These are phyloP conservation scores for Arabidopsis lyrata DNA, from an alignment of 441 rosid genomes.

Conservation along the genomic window DNA sequence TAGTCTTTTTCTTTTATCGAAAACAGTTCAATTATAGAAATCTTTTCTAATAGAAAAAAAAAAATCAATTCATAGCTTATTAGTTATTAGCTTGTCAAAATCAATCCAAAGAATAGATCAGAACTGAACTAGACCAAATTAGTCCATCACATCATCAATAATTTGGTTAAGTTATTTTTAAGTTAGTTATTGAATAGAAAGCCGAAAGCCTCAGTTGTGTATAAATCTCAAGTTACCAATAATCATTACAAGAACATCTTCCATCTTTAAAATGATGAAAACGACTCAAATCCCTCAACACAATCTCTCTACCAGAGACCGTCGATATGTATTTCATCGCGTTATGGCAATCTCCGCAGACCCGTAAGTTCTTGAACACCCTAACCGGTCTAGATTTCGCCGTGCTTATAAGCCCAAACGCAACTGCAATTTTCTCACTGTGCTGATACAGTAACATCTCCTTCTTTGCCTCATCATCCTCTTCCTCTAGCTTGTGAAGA, in stretches of 20 bases:
- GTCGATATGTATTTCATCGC: conserved; percentile 56
- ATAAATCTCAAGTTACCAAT: conserved; percentile 50
- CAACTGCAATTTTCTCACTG: conserved; percentile 72
- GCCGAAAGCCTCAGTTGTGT: background rate
- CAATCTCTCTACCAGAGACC: conserved; percentile 57
- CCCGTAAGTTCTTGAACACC: conserved; percentile 66
- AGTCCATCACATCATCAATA: too few relatives aligned
- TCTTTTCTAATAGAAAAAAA: background rate
- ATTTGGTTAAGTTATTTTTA: too few relatives aligned
- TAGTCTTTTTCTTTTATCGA: background rate
- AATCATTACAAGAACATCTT: conserved; percentile 68
- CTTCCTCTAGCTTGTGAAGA: conserved; percentile 67
- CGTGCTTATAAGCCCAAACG: conserved; percentile 63
- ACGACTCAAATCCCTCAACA: conserved; percentile 63
- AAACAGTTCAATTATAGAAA: background rate
- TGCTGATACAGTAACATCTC: conserved; percentile 61
- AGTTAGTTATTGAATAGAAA: too few relatives aligned
- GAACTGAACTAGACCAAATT: too few relatives aligned
- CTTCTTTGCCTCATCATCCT: conserved; percentile 37
- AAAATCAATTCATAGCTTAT: background rate
- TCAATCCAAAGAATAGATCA: too few relatives aligned
- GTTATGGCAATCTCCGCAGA: conserved; percentile 65
- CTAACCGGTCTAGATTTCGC: conserved; percentile 53
- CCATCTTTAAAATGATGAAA: conserved; percentile 72
- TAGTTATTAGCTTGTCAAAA: too few relatives aligned